Evolutionary conservation across 257 asterid genomes (phyloP).

Genomic region (Solanum pennellii): DNA sequence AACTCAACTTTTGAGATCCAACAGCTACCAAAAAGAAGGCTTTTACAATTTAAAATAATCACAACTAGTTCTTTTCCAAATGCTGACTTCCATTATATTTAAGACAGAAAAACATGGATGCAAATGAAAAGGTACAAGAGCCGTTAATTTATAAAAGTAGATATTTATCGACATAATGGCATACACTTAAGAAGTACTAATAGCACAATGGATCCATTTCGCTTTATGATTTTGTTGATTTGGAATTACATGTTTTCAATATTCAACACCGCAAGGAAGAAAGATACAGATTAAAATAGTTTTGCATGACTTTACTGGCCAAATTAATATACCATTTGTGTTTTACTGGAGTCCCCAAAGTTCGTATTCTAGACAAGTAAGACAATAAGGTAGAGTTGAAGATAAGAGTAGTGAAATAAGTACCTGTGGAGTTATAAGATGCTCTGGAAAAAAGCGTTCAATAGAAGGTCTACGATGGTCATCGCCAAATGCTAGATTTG

Average conservation of each 20-base stretch:
- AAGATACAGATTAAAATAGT: neutral
- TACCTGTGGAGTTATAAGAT: conserved; percentile 3
- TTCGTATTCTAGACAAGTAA: neutral
- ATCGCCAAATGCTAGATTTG: neutral
- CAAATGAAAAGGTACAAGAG: neutral
- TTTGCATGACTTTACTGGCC: neutral
- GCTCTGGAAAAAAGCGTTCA: neutral
- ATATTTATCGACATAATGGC: neutral
- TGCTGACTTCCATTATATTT: neutral
- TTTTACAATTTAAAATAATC: neutral
- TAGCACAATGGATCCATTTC: neutral
- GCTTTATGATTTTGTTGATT: neutral
- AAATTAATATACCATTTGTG: neutral
- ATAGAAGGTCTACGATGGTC: neutral
- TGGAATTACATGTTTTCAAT: neutral
- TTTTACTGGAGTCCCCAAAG: neutral
- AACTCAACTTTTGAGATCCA: neutral
- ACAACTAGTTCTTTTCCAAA: neutral
- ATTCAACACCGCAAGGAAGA: neutral
- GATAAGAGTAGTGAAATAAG: neutral
- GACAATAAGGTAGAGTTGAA: neutral
- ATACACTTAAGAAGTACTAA: neutral
- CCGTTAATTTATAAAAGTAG: neutral
- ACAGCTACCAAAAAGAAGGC: neutral
- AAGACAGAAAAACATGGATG: neutral